Conservation (phyloP, 768 basidiomycete species). For the Mycena venus region DNA sequence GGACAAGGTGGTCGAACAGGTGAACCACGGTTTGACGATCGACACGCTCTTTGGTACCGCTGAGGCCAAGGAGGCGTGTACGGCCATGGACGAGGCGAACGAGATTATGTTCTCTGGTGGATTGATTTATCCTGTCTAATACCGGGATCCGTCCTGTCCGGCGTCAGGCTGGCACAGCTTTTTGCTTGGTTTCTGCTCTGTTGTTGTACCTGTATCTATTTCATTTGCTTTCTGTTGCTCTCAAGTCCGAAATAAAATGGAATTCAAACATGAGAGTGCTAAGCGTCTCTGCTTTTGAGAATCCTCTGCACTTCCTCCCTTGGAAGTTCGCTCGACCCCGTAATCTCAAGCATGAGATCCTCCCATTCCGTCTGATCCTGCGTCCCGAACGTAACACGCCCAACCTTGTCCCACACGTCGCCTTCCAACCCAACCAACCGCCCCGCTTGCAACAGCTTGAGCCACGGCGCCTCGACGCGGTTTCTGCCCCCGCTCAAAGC, state of each 20-base stretch:
- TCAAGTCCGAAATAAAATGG: neutral
- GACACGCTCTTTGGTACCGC: constrained; percentile 81
- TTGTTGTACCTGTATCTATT: constrained; percentile 20
- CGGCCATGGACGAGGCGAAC: constrained; percentile 81
- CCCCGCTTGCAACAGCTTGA: constrained; percentile 76
- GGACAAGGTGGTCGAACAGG: constrained; percentile 72
- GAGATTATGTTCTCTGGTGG: constrained; percentile 91
- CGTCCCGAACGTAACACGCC: constrained; percentile 63
- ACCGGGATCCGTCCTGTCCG: constrained; percentile 20
- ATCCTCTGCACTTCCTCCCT: constrained; percentile 73
- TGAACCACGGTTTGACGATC: constrained; percentile 83
- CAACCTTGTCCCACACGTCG: constrained; percentile 61
- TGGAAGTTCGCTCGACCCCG: constrained; percentile 73
- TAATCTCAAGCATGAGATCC: constrained; percentile 59
- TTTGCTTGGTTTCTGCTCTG: constrained; percentile 9
- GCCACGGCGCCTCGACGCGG: constrained; percentile 84
- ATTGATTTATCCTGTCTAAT: constrained; percentile 28
- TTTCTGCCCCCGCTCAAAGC: constrained; percentile 59
- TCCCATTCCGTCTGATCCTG: constrained; percentile 68
- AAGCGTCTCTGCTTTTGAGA: constrained; percentile 60
- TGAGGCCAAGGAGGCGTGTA: constrained; percentile 82
- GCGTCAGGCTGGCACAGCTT: constrained; percentile 1
- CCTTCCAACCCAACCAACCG: constrained; percentile 75
- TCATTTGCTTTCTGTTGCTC: neutral
- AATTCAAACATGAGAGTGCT: neutral